Conservation (phyloP, 768 basidiomycete genomes). For the Psilocybe tampanensis region DNA sequence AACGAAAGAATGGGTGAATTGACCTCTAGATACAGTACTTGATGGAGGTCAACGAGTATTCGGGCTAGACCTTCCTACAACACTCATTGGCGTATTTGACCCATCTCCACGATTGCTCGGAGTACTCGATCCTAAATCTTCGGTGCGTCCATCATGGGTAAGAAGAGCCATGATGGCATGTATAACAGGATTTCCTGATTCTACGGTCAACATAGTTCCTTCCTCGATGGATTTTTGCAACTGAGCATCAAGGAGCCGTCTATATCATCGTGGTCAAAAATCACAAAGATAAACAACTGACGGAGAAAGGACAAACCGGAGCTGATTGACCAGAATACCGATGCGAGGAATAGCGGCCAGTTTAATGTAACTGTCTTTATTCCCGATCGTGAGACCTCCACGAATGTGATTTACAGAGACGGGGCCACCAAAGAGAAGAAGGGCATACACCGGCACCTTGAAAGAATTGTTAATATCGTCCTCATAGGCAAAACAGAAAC, state of each 20-base stretch:
- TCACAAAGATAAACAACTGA: background rate
- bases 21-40: background rate
- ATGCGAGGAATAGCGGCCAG: slow-evolving; percentile 88
- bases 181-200: slow-evolving; percentile 55
- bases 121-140: slow-evolving; percentile 16
- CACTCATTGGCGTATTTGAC: background rate
- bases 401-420: slow-evolving; percentile 79
- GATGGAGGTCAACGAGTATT: background rate
- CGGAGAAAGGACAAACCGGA: slow-evolving; percentile 52
- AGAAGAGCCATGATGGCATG: slow-evolving; percentile 39
- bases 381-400: slow-evolving; percentile 72
- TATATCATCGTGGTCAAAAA: slow-evolving; percentile 21
- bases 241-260: slow-evolving; percentile 71
- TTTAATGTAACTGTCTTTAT: slow-evolving; percentile 54
- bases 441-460: slow-evolving; percentile 90
- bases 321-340: slow-evolving; percentile 84
- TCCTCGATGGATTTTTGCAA: slow-evolving; percentile 67
- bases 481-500: background rate
- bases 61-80: background rate
- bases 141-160: slow-evolving; percentile 32
- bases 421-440: slow-evolving; percentile 82
- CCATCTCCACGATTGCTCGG: background rate
- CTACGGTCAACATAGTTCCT: slow-evolving; percentile 48
- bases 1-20: background rate
- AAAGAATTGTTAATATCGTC: background rate